These are phyloP conservation scores for Boletus austroedulis DNA, from an alignment of 1,284 basidiomycete genomes.

Conservation along the genomic window DNA sequence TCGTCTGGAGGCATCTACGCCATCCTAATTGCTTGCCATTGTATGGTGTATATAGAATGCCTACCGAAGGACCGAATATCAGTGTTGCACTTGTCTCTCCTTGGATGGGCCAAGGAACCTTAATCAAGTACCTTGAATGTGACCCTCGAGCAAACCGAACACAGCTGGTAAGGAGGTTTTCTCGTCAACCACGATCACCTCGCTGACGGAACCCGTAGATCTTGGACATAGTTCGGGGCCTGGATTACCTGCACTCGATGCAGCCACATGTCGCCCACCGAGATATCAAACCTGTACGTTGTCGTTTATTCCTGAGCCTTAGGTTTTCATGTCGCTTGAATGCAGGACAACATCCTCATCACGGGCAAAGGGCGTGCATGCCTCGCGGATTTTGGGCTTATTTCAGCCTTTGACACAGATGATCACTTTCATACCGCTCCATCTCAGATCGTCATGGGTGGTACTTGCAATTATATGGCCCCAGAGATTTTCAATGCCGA, in stretches of 20 bases:
- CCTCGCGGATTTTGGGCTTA: slow-evolving; percentile 31
- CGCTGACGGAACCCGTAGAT: slow-evolving; percentile 15
- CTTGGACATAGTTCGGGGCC: slow-evolving; percentile 24
- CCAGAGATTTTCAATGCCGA: slow-evolving; percentile 21
- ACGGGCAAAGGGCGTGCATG: slow-evolving; percentile 23
- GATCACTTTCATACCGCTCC: slow-evolving; percentile 13
- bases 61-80: neutral
- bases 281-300: slow-evolving; percentile 30
- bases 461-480: slow-evolving; percentile 25
- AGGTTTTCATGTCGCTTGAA: neutral
- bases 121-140: slow-evolving; percentile 22
- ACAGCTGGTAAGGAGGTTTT: slow-evolving; percentile 17
- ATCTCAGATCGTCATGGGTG: slow-evolving; percentile 6
- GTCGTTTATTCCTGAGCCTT: neutral
- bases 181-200: neutral
- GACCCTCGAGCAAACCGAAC: slow-evolving; percentile 16
- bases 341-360: slow-evolving; percentile 31
- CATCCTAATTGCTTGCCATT: slow-evolving; percentile 32
- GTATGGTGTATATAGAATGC: slow-evolving; percentile 21
- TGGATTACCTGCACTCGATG: slow-evolving; percentile 30
- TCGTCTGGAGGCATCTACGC: slow-evolving; percentile 26
- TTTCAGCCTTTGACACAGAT: slow-evolving; percentile 22
- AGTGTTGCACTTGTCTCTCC: slow-evolving; percentile 25
- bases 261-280: slow-evolving; percentile 27
- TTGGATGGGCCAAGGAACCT: slow-evolving; percentile 31